Percentiles rank a stretch among this genome's conserved stretches.
Evolutionary conservation across 768 basidiomycete species (phyloP).

Genomic region (Pulveroboletus ravenelii): DNA sequence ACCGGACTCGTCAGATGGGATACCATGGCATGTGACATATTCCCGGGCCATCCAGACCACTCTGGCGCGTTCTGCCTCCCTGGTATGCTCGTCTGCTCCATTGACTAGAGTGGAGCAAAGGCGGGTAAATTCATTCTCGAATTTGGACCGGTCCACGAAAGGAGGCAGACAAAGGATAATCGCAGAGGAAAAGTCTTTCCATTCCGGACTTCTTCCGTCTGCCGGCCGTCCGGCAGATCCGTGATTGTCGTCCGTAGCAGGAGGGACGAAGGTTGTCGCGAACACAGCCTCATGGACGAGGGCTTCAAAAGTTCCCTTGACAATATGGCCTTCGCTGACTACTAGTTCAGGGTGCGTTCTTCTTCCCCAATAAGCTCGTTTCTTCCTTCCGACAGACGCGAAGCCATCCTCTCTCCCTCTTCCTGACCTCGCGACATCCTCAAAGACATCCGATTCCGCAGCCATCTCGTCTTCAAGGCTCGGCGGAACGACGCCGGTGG

Average conservation of each 20-base stretch:
- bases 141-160: constrained; percentile 47
- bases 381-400: constrained; percentile 40
- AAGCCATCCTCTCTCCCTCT: constrained; percentile 33
- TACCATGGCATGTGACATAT: constrained; percentile 57
- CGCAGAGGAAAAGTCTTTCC: constrained; percentile 62
- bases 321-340: constrained; percentile 38
- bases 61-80: constrained; percentile 37
- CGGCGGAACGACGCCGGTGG: constrained; percentile 54
- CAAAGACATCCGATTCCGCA: constrained; percentile 24
- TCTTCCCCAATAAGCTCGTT: constrained; percentile 74
- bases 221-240: constrained; percentile 16
- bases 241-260: constrained; percentile 11
- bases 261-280: constrained; percentile 55
- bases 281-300: constrained; percentile 80
- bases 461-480: constrained; percentile 44
- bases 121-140: constrained; percentile 67
- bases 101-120: constrained; percentile 62
- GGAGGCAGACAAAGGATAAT: constrained; percentile 58
- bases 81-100: constrained; percentile 43
- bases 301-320: constrained; percentile 72
- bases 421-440: constrained; percentile 25
- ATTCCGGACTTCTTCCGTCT: constrained; percentile 33
- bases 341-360: constrained; percentile 68
- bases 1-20: constrained; percentile 43
- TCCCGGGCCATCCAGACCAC: constrained; percentile 63